Base-by-base conservation (phyloP, 2,329 filamentous ascomycete genomes). In the Pestalotiopsis fici region DNA sequence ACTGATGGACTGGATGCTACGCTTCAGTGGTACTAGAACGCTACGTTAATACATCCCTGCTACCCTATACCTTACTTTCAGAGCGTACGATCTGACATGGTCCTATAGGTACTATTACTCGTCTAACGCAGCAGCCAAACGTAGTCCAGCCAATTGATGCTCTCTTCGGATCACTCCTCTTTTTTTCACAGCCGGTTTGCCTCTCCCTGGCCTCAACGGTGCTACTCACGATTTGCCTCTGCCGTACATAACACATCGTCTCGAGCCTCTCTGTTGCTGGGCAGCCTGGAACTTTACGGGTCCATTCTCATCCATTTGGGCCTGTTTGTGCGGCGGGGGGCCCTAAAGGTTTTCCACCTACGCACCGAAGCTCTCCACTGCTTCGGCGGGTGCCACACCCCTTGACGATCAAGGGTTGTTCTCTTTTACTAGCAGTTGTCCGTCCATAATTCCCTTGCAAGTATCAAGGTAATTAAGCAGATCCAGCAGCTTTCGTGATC, bases 331-430 rank as follows among this genome's bases (percentile, higher is more conserved):
- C 21, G 43, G 43, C n/a, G 43, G 43, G 43, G 43, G 5, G 43
- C 5, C 43, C 43, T 50, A 50, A 50, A 50, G 43, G 43, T 23
- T 50, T 50, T 23, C 43, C 43, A 57, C 55, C 27, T 23, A 57
- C 55, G 55, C 55, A 31, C 55, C 27, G 28, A 60, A 60, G 57
- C 57, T 60, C 57, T 60, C 57, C 57, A 60, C 57, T 60, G 31
- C 43, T 50, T 60, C 28, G n/a, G 28, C 57, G 57, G 31, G n/a
- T 37, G 23, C 55, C 55, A 57, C 57, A 25, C 28, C 57, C 57
- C 57, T 60, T 31, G 57, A 60, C 28, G 28, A 35, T 60, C 57
- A 37, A 31, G 57, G 57, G 43, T 50, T 50, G 9, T 60, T 15
- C 57, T 35, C 57, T 31, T 35, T 35, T 35, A 35, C 31, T 27